phyloP scores from a whole-genome alignment of 192 early-diverging fungal genomes.

The Fimicolochytrium jonesii region DNA sequence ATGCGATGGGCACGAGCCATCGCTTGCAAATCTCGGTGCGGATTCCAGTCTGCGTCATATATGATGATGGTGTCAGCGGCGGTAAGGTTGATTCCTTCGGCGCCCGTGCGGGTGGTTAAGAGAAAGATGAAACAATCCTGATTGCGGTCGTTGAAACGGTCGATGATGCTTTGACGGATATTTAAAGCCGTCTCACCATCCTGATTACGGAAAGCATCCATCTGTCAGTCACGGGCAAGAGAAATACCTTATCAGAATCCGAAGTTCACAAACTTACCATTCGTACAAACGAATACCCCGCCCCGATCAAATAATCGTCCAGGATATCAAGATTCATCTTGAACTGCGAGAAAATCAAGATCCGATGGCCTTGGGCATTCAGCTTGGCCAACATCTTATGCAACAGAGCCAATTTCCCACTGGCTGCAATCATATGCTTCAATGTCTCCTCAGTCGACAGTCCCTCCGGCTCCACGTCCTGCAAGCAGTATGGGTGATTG shows the following conservation, averaged over 20 bases:
- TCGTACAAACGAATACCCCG: constrained; percentile 50
- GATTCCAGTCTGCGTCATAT: constrained; percentile 40
- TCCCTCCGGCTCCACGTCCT: constrained; percentile 46
- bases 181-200: constrained; percentile 57
- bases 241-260: neutral
- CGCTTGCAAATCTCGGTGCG: constrained; percentile 60
- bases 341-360: constrained; percentile 86
- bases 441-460: constrained; percentile 36
- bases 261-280: constrained; percentile 27
- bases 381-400: constrained; percentile 65
- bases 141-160: constrained; percentile 59
- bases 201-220: too few species aligned
- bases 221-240: neutral
- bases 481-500: constrained; percentile 47
- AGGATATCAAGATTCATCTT: constrained; percentile 78
- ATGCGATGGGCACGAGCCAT: constrained; percentile 70
- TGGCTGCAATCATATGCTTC: constrained; percentile 56
- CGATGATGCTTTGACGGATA: constrained; percentile 54
- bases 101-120: constrained; percentile 71
- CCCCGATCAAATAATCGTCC: constrained; percentile 61
- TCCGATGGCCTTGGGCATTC: constrained; percentile 51
- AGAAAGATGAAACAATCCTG: constrained; percentile 64
- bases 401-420: constrained; percentile 63
- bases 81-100: constrained; percentile 68
- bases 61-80: constrained; percentile 74